Percentiles rank a stretch among this genome's conserved stretches.
phyloP scores from a whole-genome alignment of 768 basidiomycete species.

The Russula earlei region DNA sequence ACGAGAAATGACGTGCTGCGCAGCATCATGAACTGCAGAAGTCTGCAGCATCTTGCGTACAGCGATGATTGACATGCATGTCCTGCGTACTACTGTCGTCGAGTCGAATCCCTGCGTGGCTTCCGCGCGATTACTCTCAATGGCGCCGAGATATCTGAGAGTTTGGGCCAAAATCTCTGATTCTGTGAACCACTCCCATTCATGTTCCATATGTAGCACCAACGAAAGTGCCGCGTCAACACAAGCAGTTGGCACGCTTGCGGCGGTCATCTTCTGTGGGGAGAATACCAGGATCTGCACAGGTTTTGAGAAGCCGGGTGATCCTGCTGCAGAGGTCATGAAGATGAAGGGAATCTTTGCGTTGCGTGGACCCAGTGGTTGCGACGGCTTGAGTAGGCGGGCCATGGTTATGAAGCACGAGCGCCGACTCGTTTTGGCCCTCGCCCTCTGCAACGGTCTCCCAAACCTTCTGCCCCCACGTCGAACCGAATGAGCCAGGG shows the following conservation, averaged over 20 bases:
- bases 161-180: slow-evolving; percentile 1
- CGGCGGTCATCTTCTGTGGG: neutral
- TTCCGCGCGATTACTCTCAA: slow-evolving; percentile 1
- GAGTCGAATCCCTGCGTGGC: neutral
- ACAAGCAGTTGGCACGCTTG: slow-evolving; percentile 12
- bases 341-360: neutral
- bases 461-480: slow-evolving; percentile 3
- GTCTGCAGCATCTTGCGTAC: slow-evolving; percentile 7
- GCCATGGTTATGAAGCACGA: neutral
- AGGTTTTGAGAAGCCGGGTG: slow-evolving; percentile 9
- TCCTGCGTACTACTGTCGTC: slow-evolving; percentile 8
- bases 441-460: neutral
- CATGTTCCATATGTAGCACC: slow-evolving; percentile 9
- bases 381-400: neutral
- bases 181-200: slow-evolving; percentile 15
- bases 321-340: slow-evolving; percentile 10
- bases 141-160: slow-evolving; percentile 7
- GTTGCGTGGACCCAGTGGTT: neutral
- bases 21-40: neutral
- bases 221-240: slow-evolving; percentile 10
- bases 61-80: slow-evolving; percentile 13
- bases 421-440: neutral
- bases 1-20: neutral
- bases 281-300: slow-evolving; percentile 10
- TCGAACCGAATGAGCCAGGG: neutral